phyloP scores from a whole-genome alignment of 73 alveolate genomes.

The Stentor coeruleus region DNA sequence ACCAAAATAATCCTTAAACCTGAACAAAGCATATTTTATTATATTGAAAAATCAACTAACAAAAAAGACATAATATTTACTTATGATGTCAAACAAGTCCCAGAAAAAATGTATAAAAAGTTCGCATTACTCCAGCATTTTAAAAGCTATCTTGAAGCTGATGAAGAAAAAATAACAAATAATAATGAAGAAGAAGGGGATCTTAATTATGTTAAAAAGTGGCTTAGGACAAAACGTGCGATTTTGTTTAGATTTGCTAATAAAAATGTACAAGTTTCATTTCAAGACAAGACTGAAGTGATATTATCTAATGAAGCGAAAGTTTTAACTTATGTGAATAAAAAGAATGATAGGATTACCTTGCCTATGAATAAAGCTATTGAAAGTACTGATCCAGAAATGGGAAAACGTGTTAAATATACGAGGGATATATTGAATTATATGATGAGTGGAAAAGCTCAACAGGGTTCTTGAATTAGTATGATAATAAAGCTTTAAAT shows the following conservation, averaged over 20 bases:
- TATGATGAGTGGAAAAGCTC: constrained; percentile 81
- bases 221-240: constrained; percentile 87
- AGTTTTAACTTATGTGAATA: constrained; percentile 82
- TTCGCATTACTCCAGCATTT: constrained; percentile 46
- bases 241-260: constrained; percentile 85
- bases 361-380: constrained; percentile 70
- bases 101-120: constrained; percentile 43
- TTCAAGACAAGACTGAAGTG: constrained; percentile 90
- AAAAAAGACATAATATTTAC: constrained; percentile 50
- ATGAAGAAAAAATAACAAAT: constrained; percentile 22
- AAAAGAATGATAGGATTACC: constrained; percentile 71
- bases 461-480: too few relatives aligned
- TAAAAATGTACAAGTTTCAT: constrained; percentile 81
- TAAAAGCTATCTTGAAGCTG: constrained; percentile 48
- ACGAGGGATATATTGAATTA: constrained; percentile 84
- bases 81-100: constrained; percentile 35
- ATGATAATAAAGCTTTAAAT: too few relatives aligned
- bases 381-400: constrained; percentile 71
- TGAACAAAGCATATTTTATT: constrained; percentile 19
- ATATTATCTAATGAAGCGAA: constrained; percentile 73
- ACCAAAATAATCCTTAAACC: constrained; percentile 41
- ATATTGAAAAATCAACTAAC: constrained; percentile 52
- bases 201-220: constrained; percentile 59
- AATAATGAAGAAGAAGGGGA: constrained; percentile 36
- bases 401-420: constrained; percentile 82